Base-by-base conservation (phyloP, 345 rosid genomes). In the Salix koriyanagi region DNA sequence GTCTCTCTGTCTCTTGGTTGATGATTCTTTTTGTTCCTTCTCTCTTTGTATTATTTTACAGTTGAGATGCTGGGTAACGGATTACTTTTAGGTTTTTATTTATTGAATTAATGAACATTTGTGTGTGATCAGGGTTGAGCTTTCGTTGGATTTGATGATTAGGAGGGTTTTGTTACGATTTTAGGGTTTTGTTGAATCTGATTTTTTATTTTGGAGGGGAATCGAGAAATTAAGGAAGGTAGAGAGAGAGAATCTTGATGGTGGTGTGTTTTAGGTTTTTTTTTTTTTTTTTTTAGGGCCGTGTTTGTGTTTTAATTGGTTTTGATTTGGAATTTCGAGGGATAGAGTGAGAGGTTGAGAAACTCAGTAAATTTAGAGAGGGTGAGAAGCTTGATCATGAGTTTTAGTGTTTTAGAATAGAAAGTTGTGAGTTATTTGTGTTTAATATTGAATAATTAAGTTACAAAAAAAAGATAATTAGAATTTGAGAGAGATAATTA, bases 1-100 rank as follows among this genome's bases (percentile, higher is more conserved):
- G 98, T 87, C 65, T 64, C 75, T 16, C 48, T 76, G 26, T 73
- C 28, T 64, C 12, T 8, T 4, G 6, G 62, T 30, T 13, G 6
- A 58, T 37, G 19, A 48, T 2, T 7, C 44, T 18, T 23, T 41
- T 30, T 1, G 10, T 52, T 56, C 1, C n/a, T n/a, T 46, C 15
- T 65, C 34, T 52, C 3, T 52, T 8, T 21, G 12, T 70, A 30
- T 48, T 70, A 50, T 19, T 14, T 56, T 21, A 16, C 26, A 52
- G 37, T 75, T 16, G n/a, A 67, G 32, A 23, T 8, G 3, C 25
- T 21, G 25, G 3, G 12, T 2, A 21, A n/a, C 4, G 61, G 62
- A 9, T 58, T n/a, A 21, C n/a, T 56, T 7, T n/a, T 56, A 7
- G 12, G 13, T 58, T 56, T 58, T 10, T 58, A n/a, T n/a, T 56